These are phyloP conservation scores for Termitomyces sp. DNA, from an alignment of 768 basidiomycete species.

Conservation along the genomic window DNA sequence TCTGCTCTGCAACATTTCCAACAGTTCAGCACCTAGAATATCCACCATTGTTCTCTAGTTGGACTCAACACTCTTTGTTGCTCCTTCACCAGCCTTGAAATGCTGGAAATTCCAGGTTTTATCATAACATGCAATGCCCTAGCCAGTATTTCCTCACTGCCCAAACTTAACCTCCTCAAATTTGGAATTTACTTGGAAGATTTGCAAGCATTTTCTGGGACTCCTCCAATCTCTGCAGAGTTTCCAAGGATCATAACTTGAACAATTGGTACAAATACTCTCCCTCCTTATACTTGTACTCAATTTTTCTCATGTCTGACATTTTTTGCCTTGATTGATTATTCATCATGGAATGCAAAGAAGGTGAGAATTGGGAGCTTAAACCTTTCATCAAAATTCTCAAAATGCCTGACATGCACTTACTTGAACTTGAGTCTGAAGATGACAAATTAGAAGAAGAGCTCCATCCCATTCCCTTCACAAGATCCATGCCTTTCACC, in stretches of 20 bases:
- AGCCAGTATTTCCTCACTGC: constrained; percentile 4
- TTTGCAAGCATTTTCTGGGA: neutral
- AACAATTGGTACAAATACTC: neutral
- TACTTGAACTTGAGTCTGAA: neutral
- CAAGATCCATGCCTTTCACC: neutral
- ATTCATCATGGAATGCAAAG: neutral
- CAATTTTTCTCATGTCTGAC: neutral
- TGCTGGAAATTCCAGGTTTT: neutral
- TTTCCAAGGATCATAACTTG: neutral
- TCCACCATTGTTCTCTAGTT: neutral
- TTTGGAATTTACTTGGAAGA: constrained; percentile 5
- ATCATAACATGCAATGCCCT: neutral
- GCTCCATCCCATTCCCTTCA: neutral
- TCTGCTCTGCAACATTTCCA: neutral
- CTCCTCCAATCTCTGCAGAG: neutral
- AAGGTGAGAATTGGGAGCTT: constrained; percentile 1
- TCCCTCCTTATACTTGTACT: neutral
- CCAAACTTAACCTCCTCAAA: neutral
- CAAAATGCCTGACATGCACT: neutral
- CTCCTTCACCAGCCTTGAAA: neutral
- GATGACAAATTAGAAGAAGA: neutral
- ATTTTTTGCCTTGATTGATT: neutral
- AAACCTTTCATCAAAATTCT: neutral
- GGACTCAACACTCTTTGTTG: neutral
- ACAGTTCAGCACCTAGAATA: neutral